Conservation (phyloP, 148 eudicot genomes). For the Amaranthus palmeri region DNA sequence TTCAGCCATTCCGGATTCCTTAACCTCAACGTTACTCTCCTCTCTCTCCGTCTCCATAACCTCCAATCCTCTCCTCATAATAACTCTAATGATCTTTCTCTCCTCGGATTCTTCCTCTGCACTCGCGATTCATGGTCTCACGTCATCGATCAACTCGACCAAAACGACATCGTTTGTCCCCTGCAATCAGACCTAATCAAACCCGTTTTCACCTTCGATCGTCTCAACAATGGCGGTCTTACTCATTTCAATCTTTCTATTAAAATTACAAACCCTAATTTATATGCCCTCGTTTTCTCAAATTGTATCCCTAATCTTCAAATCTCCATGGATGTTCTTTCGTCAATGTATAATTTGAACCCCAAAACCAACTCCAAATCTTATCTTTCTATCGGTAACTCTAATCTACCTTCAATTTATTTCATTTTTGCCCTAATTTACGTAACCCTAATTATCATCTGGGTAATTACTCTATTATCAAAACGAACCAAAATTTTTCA, state of each 20-base stretch:
- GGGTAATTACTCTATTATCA: constrained; percentile 32
- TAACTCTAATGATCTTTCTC: constrained; percentile 30
- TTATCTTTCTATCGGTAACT: constrained; percentile 54
- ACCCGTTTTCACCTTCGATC: constrained; percentile 37
- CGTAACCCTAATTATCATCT: constrained; percentile 25
- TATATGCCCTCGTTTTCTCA: constrained; percentile 56
- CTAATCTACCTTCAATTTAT: constrained; percentile 43
- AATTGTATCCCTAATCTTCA: constrained; percentile 41
- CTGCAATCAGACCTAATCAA: constrained; percentile 33
- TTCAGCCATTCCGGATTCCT: constrained; percentile 48
- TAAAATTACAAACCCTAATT: constrained; percentile 33
- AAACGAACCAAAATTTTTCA: constrained; percentile 36
- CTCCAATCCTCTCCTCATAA: neutral
- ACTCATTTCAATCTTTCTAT: constrained; percentile 31
- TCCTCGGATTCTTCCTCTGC: constrained; percentile 50
- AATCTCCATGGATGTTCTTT: constrained; percentile 52
- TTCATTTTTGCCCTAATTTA: constrained; percentile 43
- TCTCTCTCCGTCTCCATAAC: constrained; percentile 29
- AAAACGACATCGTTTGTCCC: constrained; percentile 33
- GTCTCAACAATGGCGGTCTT: constrained; percentile 20
- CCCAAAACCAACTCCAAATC: constrained; percentile 14
- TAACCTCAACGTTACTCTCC: constrained; percentile 39
- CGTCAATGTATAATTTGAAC: constrained; percentile 57
- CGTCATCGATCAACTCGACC: constrained; percentile 37
- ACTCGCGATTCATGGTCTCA: constrained; percentile 49